Percentiles rank a stretch among this genome's conserved stretches.
phyloP scores from a whole-genome alignment of 2,329 filamentous ascomycete genomes.

The Capronia americana region DNA sequence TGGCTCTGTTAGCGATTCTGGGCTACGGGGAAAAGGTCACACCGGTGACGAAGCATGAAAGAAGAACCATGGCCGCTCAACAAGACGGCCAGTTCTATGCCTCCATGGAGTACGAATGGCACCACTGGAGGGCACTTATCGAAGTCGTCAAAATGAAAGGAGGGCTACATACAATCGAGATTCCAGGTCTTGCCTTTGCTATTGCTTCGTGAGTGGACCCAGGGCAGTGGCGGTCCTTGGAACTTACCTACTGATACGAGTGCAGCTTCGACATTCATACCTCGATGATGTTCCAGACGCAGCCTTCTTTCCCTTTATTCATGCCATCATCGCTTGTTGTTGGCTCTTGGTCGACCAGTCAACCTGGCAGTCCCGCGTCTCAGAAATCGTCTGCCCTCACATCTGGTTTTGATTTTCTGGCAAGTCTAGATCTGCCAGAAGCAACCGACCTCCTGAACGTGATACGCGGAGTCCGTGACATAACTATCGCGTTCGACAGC shows the following conservation, averaged over 20 bases:
- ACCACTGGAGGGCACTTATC: conserved; percentile 16
- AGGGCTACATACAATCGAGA: conserved; percentile 15
- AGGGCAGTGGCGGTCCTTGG: too few species aligned
- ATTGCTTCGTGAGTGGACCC: conserved; percentile 16
- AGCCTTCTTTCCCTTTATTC: conserved; percentile 17
- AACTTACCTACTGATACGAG: conserved; percentile 1
- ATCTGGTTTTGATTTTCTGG: conserved; percentile 4
- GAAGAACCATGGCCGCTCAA: conserved; percentile 14
- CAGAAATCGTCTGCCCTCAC: not conserved
- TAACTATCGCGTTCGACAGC: conserved; percentile 20
- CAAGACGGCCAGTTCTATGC: conserved; percentile 23
- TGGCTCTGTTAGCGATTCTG: conserved; percentile 12
- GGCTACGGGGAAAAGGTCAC: conserved; percentile 19
- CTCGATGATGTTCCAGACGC: conserved; percentile 20
- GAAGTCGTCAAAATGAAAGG: conserved; percentile 21
- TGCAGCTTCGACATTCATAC: conserved; percentile 23
- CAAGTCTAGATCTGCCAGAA: not conserved
- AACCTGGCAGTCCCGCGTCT: conserved; percentile 5
- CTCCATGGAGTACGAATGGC: conserved; percentile 22
- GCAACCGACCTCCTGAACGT: conserved; percentile 8
- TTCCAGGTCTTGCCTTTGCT: conserved; percentile 22
- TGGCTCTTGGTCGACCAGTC: conserved; percentile 12
- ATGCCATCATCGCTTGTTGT: conserved; percentile 14
- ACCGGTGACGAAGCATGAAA: conserved; percentile 6
- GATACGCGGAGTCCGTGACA: conserved; percentile 5